Base-by-base conservation (phyloP, 768 basidiomycete genomes). In the Suillus fuscotomentosus region DNA sequence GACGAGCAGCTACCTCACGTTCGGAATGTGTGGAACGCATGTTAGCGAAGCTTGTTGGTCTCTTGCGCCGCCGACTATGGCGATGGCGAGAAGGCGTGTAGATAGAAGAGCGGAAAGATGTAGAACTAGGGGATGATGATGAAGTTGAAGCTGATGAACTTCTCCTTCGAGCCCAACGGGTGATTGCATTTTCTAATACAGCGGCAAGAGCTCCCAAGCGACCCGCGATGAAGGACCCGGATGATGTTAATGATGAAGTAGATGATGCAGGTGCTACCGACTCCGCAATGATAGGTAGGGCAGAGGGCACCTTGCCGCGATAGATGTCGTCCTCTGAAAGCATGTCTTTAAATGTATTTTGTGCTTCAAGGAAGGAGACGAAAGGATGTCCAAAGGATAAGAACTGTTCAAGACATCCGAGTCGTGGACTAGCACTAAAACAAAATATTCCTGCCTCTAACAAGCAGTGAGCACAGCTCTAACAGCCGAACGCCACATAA, bases 181-280 rank as follows among this genome's bases (percentile, higher is more conserved):
- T 77, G 64, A 91, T 90, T 8, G 90, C 90, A 57, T 83, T 80
- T 67, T 92, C 91, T 11, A 91, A 82, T 43, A 88, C 83, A 2
- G 87, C 82, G 22, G 88, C 82, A 39, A 88, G 79, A 24, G 82
- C 80, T 9, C 84, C 85, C 39, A 86, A 76, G 6, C 79, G 77
- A 36, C 77, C 79, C 13, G 67, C 59, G 54, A 73, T 72, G 50
- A 72, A 76, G 14, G 82, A 81, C 11, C 80, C 78, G 15, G 79
- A 78, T 36, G 36, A 38, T 38, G 36, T 38, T 9, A 71, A 75
- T 27, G 72, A 64, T 2, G 71, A 76, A 7, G 73, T 74, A 14
- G 75, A 73, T 36, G 76, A 70, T 4, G 76, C 76, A n/a, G 70
- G 69, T 27, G 60, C 55, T 20, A 66, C 45, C 20, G 68, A 69